Evolutionary conservation across 805 yeast genomes (phyloP), one percentile per base, ranked within the genome.

Genomic region (Yamadazyma nakazawae): DNA sequence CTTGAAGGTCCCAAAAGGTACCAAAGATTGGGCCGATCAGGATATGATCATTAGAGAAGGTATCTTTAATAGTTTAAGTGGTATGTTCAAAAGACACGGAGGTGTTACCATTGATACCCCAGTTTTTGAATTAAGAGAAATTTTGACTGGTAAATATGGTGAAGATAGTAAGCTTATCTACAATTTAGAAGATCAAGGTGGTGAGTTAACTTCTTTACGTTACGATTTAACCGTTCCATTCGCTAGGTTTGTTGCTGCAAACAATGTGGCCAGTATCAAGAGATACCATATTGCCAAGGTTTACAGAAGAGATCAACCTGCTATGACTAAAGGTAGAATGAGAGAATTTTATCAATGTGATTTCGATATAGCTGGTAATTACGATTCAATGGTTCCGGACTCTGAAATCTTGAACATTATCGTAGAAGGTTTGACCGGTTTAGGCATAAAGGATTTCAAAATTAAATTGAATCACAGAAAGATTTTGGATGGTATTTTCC

Each of bases 281-380:
- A 80, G 99, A 63, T 94, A 82, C 66, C 99, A 94, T 71, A 88
- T 94, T 54, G 99, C 99, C 57, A 94, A 94, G 67, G 99, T 94
- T 45, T 94, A 94, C 72, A 84, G 99, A 74, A 86, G 99, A 71
- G 99, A 94, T 66, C 99, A 94, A 70, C 99, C 99, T 5, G 99
- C 99, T 8, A 94, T 94, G 99, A 92, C 98, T 43, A 94, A 94
- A 70, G 99, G 99, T 51, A 82, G 99, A 70, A 94, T 94, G 99
- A 87, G 99, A 79, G 99, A 94, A 70, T 94, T 94, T 62, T 94
- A 94, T 68, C 99, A 94, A 72, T 94, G 99, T 75, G 99, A 94
- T 72, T 88, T 94, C 59, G 99, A 94, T 67, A 76, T 94, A 61
- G 99, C 99, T 18, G 99, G 99, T 44, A 68, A 66, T 47, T 92